A percentile compares a stretch with the other conserved stretches of the same genome.
phyloP scores from a whole-genome alignment of 2,329 filamentous ascomycete genomes.

The Colletotrichum costaricense region DNA sequence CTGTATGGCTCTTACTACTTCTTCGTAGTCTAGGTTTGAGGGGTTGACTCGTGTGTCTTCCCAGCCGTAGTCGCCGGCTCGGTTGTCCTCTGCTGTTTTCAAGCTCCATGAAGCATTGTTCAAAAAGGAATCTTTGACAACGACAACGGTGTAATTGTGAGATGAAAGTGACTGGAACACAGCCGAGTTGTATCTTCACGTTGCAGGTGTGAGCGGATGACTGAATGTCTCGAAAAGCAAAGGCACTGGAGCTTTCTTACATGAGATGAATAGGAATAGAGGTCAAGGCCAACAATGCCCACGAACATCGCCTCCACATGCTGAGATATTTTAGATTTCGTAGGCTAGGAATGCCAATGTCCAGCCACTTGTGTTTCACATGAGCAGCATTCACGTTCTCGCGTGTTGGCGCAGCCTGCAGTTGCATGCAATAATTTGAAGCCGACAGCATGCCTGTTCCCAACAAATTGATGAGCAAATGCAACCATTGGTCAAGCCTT shows the following conservation, averaged over 20 bases:
- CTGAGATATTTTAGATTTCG: background rate
- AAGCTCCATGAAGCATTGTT: background rate
- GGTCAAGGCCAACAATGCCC: conserved; percentile 1
- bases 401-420: conserved; percentile 44
- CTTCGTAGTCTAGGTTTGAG: background rate
- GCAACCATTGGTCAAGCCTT: conserved; percentile 37
- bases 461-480: conserved; percentile 46
- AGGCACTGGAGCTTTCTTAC: background rate
- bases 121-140: conserved; percentile 13
- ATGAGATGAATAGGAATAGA: conserved; percentile 16
- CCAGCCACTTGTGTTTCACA: conserved; percentile 50
- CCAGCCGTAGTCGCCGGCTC: conserved; percentile 3
- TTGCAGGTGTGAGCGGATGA: background rate
- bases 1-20: background rate
- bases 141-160: conserved; percentile 15
- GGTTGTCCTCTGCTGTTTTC: background rate
- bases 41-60: conserved; percentile 8
- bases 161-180: conserved; percentile 17
- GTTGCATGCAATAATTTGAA: conserved; percentile 48
- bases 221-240: background rate
- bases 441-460: conserved; percentile 43
- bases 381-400: conserved; percentile 52
- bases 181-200: conserved; percentile 9
- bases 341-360: conserved; percentile 52
- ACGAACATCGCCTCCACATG: background rate